Evolutionary conservation across 768 basidiomycete genomes (phyloP).

Genomic region (Trametes cingulata): DNA sequence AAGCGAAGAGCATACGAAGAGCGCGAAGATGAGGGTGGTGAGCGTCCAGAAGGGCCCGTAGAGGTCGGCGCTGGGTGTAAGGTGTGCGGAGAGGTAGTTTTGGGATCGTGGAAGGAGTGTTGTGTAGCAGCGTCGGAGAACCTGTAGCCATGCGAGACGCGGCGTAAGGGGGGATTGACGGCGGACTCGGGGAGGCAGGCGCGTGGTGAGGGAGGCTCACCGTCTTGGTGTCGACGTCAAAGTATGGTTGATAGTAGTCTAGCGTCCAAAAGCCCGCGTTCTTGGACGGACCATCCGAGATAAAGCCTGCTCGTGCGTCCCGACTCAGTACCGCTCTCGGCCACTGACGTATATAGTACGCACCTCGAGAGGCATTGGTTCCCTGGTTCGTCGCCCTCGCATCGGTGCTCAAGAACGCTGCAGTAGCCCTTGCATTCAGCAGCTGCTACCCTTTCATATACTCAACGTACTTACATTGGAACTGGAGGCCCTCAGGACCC

Average conservation of each 20-base stretch:
- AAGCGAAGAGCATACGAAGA: constrained; percentile 93
- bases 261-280: constrained; percentile 71
- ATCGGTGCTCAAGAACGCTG: constrained; percentile 32
- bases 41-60: constrained; percentile 98
- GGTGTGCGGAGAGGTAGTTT: constrained; percentile 61
- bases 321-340: not conserved
- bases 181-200: not conserved
- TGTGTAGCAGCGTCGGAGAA: constrained; percentile 72
- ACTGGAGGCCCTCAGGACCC: constrained; percentile 33
- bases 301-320: constrained; percentile 52
- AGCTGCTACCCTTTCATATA: not conserved
- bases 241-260: constrained; percentile 86
- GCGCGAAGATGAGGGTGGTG: constrained; percentile 89
- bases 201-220: constrained; percentile 38
- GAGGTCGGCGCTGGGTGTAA: constrained; percentile 67
- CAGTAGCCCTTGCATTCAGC: not conserved
- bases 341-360: not conserved
- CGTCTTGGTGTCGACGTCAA: constrained; percentile 83
- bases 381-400: constrained; percentile 22
- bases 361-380: constrained; percentile 20
- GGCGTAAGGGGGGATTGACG: constrained; percentile 9
- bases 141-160: constrained; percentile 40
- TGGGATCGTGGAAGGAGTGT: constrained; percentile 75
- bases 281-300: constrained; percentile 54
- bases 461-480: constrained; percentile 25